phyloP scores from a whole-genome alignment of 441 rosid species.

The Macaranga tanarius region DNA sequence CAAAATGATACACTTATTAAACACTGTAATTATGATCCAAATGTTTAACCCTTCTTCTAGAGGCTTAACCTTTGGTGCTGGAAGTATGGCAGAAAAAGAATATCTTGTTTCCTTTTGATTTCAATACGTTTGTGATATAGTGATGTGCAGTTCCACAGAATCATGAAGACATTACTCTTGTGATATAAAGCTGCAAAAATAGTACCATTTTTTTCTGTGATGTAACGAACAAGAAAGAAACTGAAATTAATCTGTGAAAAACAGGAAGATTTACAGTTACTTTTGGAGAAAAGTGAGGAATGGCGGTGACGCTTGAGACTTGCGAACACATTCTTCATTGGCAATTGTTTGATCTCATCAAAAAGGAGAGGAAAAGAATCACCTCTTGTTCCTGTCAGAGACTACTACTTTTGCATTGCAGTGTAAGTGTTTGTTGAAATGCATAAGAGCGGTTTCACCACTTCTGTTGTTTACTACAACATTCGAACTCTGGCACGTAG shows the following conservation, averaged over 20 bases:
- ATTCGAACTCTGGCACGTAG: no score
- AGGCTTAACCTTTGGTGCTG: slow-evolving; percentile 49
- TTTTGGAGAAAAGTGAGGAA: slow-evolving; percentile 32
- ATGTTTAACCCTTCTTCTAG: background rate
- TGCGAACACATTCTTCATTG: slow-evolving; percentile 65
- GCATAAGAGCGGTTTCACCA: slow-evolving; percentile 21
- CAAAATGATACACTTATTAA: slow-evolving; percentile 18
- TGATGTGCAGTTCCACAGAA: slow-evolving; percentile 24
- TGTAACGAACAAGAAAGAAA: background rate
- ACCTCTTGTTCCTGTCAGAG: slow-evolving; percentile 26
- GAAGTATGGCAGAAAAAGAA: slow-evolving; percentile 30
- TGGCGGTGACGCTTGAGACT: slow-evolving; percentile 59
- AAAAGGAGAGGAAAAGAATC: slow-evolving; percentile 5
- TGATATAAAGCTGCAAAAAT: slow-evolving; percentile 39
- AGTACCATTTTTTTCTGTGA: background rate
- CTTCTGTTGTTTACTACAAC: no score
- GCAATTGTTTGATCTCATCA: slow-evolving; percentile 27
- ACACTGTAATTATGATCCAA: background rate
- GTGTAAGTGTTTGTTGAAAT: slow-evolving; percentile 43
- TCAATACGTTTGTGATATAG: slow-evolving; percentile 25
- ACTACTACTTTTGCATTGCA: background rate
- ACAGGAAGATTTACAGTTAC: slow-evolving; percentile 27
- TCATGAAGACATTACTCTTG: slow-evolving; percentile 23
- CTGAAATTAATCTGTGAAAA: background rate
- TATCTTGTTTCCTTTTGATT: slow-evolving; percentile 25